Evolutionary conservation across 164 flowering plant species (phyloP).

Genomic region (Cinnamomum micranthum): DNA sequence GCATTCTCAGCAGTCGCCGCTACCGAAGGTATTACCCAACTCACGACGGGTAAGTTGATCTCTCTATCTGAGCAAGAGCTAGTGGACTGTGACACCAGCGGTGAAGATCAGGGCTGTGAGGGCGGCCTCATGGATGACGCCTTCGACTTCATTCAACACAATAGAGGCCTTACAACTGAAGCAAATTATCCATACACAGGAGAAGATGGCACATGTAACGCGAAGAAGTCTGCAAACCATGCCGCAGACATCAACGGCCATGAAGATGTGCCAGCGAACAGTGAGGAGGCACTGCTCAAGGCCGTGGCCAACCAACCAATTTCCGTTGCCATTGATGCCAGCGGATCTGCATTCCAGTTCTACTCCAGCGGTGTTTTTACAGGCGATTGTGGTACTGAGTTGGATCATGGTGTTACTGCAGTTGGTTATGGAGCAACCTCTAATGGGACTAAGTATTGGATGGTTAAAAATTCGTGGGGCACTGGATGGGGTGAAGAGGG

Average conservation of each 20-base stretch:
- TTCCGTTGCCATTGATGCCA: constrained; percentile 11
- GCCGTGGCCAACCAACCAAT: constrained; percentile 11
- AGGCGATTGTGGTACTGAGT: constrained; percentile 7
- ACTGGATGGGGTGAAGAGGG: constrained; percentile 9
- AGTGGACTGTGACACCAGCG: constrained; percentile 4
- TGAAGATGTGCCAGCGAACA: constrained; percentile 1
- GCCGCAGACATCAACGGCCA: constrained; percentile 2
- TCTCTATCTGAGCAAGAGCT: constrained; percentile 8
- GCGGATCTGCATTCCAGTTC: constrained; percentile 8
- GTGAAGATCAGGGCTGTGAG: not conserved
- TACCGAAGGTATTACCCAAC: not conserved
- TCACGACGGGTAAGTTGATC: not conserved
- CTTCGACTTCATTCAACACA: constrained; percentile 1
- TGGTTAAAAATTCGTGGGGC: constrained; percentile 14
- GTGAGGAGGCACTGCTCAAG: not conserved
- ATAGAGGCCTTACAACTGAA: not conserved
- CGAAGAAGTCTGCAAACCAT: not conserved
- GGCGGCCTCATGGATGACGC: not conserved
- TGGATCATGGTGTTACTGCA: constrained; percentile 4
- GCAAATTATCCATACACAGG: constrained; percentile 2
- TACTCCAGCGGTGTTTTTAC: constrained; percentile 5
- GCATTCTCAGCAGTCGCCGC: constrained; percentile 6
- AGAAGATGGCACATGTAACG: not conserved
- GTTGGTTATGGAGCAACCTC: constrained; percentile 5
- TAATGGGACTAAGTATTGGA: constrained; percentile 11